Conservation (phyloP, 148 eudicot species). For the Camellia lanceoleosa region DNA sequence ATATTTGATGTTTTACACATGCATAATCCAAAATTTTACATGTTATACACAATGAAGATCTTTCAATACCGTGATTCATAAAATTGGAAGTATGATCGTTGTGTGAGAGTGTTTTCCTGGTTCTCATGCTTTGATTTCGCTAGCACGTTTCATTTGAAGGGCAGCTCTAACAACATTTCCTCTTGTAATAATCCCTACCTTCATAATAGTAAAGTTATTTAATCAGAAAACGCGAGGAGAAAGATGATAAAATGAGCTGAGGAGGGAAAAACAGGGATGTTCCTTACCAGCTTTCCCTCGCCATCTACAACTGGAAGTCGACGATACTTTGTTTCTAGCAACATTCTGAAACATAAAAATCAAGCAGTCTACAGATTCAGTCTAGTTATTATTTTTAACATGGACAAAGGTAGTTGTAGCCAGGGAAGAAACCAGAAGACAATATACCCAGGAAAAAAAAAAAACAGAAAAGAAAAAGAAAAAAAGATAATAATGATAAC, state of each 20-base stretch:
- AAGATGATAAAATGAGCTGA: neutral
- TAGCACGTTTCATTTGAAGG: constrained; percentile 59
- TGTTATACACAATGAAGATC: neutral
- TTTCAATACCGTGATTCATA: neutral
- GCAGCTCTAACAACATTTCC: constrained; percentile 94
- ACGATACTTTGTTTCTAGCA: constrained; percentile 79
- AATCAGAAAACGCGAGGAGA: neutral
- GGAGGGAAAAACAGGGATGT: neutral
- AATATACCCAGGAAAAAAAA: neutral
- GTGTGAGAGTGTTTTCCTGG: neutral
- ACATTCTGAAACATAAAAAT: constrained; percentile 45
- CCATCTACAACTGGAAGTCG: constrained; percentile 86
- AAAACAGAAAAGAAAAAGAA: too few species aligned
- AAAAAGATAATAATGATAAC: neutral
- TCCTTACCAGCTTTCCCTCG: constrained; percentile 57
- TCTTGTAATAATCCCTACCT: constrained; percentile 96
- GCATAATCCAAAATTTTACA: neutral
- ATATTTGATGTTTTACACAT: neutral
- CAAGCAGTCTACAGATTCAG: neutral
- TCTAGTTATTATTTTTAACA: neutral
- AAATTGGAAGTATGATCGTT: neutral
- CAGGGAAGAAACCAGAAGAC: neutral
- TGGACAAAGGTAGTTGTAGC: neutral
- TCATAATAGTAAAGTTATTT: neutral
- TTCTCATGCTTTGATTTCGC: constrained; percentile 34